Base-by-base conservation (phyloP, 257 asterid species). In the Solanum lycopersicoides region DNA sequence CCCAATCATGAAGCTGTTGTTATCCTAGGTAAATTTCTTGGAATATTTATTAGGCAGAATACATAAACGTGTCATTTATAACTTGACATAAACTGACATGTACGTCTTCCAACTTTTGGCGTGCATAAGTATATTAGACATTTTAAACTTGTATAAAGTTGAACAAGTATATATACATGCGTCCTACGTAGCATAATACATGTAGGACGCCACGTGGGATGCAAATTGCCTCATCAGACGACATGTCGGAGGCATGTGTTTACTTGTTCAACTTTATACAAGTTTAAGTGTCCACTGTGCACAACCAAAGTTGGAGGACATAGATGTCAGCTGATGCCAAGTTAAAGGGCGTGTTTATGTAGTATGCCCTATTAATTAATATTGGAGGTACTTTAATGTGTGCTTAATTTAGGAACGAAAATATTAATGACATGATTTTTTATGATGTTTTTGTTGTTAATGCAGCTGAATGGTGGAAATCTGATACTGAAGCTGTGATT, bases 381-480 rank as follows among this genome's bases (percentile, higher is more conserved):
- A 76, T 42, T 76, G 35, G 34, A 76, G 30, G 65, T 79, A 72
- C 45, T 59, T 32, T 65, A 8, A 28, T 9, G 21, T 23, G n/a
- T 44, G 21, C 35, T 68, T 59, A 69, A 16, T 63, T 30, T 53
- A 65, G 53, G 21, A 53, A 68, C 23, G 9, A 53, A 53, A 53
- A 53, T 16, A 37, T 9, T 25, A 42, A 56, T 35, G 9, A 37
- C 21, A 68, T 30, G 23, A 30, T 45, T 12, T 65, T 9, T 11
- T 72, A 20, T 74, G 42, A 82, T 82, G 30, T 30, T 37, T 44
- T 47, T 45, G 9, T 86, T 53, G 63, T 53, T 69, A 9, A 10
- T 86, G 88, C 85, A 95, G 99, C 92, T 80, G 99, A 97, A 87
- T 97, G 99, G 99, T 97, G 99, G 99, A 97, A 95, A 88, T 95